Evolutionary conservation across 495 filamentous ascomycete species (phyloP), one percentile per base, ranked within the genome.

Genomic region (Penicillium daleae): DNA sequence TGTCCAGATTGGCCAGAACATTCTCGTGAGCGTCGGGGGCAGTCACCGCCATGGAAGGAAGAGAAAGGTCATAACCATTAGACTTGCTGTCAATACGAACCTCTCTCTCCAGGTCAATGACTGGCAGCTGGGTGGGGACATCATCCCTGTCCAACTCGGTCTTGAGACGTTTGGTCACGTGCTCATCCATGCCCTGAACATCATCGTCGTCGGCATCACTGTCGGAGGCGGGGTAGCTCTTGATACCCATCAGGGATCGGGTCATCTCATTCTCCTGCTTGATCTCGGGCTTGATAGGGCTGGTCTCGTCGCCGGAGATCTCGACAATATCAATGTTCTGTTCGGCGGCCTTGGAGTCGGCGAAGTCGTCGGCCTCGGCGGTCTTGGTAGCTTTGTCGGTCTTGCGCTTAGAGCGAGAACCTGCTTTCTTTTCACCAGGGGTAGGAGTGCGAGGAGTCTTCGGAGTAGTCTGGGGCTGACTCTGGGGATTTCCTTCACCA

Each of bases 21-120:
- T 15, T 29, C 17, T 27, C 24, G 10, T 31, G 5, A 29, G 51
- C 15, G 4, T 54, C 31, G 6, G 6, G 2, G 6, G 26, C 7
- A 6, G 31, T 22, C 17, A 54, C 17, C 2, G 51, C 4, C 2
- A 9, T 4, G 21, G 53, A n/a, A 3, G 51, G 51, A 2, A 35
- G 53, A 2, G 21, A n/a, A 8, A 56, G 53, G 6, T 42, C 53
- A 9, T 56, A 56, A 10, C 53, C 35, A n/a, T 56, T 56, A 1
- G 9, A 1, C 2, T 40, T 17, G 53, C 53, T 56, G 53, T 56
- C 53, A 5, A 56, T 2, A 12, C 10, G 13, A n/a, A 9, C 1
- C 1, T 24, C 35, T 1, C 12, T 4, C 22, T 56, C 22, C 21
- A 26, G 13, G n/a, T 40, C 12, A 32, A 35, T 0, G 29, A 26